These are phyloP conservation scores for Mycena latifolia DNA, from an alignment of 768 basidiomycete genomes.

Conservation along the genomic window DNA sequence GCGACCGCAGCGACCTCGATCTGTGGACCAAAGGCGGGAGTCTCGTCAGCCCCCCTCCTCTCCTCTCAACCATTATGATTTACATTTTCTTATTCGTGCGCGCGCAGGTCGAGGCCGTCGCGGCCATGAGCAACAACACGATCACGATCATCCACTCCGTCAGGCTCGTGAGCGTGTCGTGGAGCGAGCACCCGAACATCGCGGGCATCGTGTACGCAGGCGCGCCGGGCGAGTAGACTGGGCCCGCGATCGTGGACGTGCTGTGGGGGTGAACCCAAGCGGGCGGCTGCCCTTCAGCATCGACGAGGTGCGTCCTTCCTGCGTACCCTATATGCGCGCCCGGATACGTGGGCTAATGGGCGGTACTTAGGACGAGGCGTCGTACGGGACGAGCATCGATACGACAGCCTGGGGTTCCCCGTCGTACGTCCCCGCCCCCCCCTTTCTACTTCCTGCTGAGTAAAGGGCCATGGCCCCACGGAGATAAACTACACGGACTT, in stretches of 20 bases:
- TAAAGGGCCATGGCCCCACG: no score
- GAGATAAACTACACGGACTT: conserved; percentile 82
- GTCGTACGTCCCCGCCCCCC: conserved; percentile 37
- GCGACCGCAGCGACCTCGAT: conserved; percentile 69
- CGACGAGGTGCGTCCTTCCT: no score
- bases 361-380: no score
- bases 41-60: conserved; percentile 49
- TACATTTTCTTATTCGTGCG: conserved; percentile 27
- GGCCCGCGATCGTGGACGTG: conserved; percentile 81
- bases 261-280: conserved; percentile 80
- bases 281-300: conserved; percentile 80
- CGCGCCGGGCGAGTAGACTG: conserved; percentile 78
- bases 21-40: conserved; percentile 71
- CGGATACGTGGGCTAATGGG: no score
- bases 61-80: background rate
- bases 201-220: conserved; percentile 54
- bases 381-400: conserved; percentile 47
- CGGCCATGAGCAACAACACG: conserved; percentile 79
- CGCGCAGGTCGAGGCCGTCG: conserved; percentile 65
- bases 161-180: conserved; percentile 76
- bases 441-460: no score
- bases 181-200: conserved; percentile 84
- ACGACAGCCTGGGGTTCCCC: conserved; percentile 53
- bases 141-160: conserved; percentile 87
- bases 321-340: no score